A percentile compares a stretch with the other conserved stretches of the same genome.
These are phyloP conservation scores for Vicia sativa DNA, from an alignment of 306 rosid genomes.

Conservation along the genomic window DNA sequence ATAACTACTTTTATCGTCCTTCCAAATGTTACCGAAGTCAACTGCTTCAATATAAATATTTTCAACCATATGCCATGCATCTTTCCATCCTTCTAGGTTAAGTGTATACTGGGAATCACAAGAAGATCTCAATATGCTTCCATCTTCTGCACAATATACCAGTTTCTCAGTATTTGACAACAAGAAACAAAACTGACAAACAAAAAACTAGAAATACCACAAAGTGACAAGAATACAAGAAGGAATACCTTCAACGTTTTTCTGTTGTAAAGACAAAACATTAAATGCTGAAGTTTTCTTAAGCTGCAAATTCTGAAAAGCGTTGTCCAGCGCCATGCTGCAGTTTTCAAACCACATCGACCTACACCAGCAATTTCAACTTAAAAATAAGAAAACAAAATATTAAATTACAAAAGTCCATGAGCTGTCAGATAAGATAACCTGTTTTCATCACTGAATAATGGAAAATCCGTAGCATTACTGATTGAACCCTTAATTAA, in stretches of 20 bases:
- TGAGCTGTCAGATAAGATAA: conserved; percentile 36
- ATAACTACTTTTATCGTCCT: conserved; percentile 67
- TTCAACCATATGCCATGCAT: conserved; percentile 62
- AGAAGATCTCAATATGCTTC: conserved; percentile 42
- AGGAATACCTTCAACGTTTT: conserved; percentile 45
- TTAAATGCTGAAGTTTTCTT: conserved; percentile 40
- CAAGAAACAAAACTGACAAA: conserved; percentile 12
- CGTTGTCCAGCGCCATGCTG: conserved; percentile 42
- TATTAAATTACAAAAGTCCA: conserved; percentile 1
- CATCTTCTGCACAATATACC: conserved; percentile 41
- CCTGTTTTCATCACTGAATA: conserved; percentile 61
- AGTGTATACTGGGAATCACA: conserved; percentile 41
- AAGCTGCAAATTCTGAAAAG: conserved; percentile 47
- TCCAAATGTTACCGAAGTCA: conserved; percentile 67
- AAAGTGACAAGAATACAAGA: neutral
- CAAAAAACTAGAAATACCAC: neutral
- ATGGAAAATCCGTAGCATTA: conserved; percentile 45
- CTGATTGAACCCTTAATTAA: conserved; percentile 35
- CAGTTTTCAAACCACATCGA: conserved; percentile 66
- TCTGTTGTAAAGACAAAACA: conserved; percentile 24
- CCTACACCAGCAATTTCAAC: conserved; percentile 50
- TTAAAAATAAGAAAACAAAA: neutral
- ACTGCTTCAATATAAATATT: conserved; percentile 51
- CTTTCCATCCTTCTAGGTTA: conserved; percentile 62
- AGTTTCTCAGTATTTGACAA: neutral